A percentile compares a stretch with the other conserved stretches of the same genome.
Evolutionary conservation across 441 rosid species (phyloP).

Genomic region (Arabidopsis lyrata): DNA sequence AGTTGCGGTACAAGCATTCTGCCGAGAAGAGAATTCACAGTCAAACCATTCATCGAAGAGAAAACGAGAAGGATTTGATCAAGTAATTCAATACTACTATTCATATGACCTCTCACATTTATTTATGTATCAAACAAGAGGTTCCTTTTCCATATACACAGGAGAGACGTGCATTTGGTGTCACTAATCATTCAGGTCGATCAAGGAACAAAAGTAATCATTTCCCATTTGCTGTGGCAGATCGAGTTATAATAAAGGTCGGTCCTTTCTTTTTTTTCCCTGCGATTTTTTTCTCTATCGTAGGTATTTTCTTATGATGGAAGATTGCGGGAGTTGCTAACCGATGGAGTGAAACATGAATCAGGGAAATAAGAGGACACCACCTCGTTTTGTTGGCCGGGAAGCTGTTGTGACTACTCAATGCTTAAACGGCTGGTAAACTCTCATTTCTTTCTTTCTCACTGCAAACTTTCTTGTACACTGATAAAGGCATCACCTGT

Average conservation of each 20-base stretch:
- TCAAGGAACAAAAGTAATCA: slow-evolving; percentile 81
- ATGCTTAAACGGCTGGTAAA: slow-evolving; percentile 96
- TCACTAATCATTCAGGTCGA: slow-evolving; percentile 53
- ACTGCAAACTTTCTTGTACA: neutral
- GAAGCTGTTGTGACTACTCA: slow-evolving; percentile 98
- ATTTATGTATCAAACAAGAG: slow-evolving; percentile 18
- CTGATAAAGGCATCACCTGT: slow-evolving; percentile 11
- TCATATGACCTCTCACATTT: slow-evolving; percentile 6
- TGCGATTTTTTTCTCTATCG: slow-evolving; percentile 17
- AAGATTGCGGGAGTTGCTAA: slow-evolving; percentile 33
- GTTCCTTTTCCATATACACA: slow-evolving; percentile 33
- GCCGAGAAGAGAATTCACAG: slow-evolving; percentile 75
- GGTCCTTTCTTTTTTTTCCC: neutral
- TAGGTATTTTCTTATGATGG: slow-evolving; percentile 20
- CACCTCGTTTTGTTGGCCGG: slow-evolving; percentile 95
- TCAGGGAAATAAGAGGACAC: slow-evolving; percentile 98
- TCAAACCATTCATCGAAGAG: slow-evolving; percentile 72
- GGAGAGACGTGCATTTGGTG: slow-evolving; percentile 76
- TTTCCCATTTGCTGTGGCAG: slow-evolving; percentile 91
- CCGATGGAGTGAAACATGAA: slow-evolving; percentile 42
- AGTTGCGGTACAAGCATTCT: slow-evolving; percentile 89
- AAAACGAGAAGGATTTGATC: slow-evolving; percentile 88
- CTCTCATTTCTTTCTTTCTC: neutral
- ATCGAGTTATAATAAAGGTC: slow-evolving; percentile 95
- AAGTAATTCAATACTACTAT: slow-evolving; percentile 52